Evolutionary conservation across 2,329 filamentous ascomycete genomes (phyloP).

Genomic region (Alternaria sp.): DNA sequence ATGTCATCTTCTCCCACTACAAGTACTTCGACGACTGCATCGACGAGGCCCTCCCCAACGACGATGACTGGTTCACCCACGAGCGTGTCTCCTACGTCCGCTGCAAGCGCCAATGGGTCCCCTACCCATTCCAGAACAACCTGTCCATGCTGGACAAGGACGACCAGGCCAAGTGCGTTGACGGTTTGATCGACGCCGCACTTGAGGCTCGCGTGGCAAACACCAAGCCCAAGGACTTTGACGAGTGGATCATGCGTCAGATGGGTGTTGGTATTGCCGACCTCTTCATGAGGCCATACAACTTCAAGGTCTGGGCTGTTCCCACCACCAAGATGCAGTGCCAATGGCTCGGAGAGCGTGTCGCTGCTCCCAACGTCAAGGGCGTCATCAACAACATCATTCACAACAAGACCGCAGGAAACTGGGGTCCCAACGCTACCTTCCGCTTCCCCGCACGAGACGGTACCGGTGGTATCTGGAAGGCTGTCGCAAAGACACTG

Average conservation of each 20-base stretch:
- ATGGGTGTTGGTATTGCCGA: constrained; percentile 90
- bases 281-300: constrained; percentile 99
- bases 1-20: constrained; percentile 99
- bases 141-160: constrained; percentile 98
- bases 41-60: constrained; percentile 92
- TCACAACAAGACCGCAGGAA: constrained; percentile 92
- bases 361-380: constrained; percentile 96
- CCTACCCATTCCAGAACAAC: constrained; percentile 99
- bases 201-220: constrained; percentile 85
- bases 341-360: constrained; percentile 97
- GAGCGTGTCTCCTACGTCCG: constrained; percentile 99
- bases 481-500: constrained; percentile 90
- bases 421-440: constrained; percentile 97
- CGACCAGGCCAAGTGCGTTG: constrained; percentile 92
- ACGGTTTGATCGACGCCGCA: constrained; percentile 95
- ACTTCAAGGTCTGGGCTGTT: constrained; percentile 99
- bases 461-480: constrained; percentile 99
- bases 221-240: constrained; percentile 95
- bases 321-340: constrained; percentile 99
- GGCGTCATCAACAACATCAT: constrained; percentile 92
- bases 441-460: constrained; percentile 97
- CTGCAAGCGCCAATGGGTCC: constrained; percentile 95
- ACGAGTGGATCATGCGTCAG: constrained; percentile 97
- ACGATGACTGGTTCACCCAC: constrained; percentile 96
- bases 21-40: constrained; percentile 99